These are phyloP conservation scores for Heterobasidion irregulare DNA, from an alignment of 1,284 basidiomycete genomes.

Conservation along the genomic window DNA sequence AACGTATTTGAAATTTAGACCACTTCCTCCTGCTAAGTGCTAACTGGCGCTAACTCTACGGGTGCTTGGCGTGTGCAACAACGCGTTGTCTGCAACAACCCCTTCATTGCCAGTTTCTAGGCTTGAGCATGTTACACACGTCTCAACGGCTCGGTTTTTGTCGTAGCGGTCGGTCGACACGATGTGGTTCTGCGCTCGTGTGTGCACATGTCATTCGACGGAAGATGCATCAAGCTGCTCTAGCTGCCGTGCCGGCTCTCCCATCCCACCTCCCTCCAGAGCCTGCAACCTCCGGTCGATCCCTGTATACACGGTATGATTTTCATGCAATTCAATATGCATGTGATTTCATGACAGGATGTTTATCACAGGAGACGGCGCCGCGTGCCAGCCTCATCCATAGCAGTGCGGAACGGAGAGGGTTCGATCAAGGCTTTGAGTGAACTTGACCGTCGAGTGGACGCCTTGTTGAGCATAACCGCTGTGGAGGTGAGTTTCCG, in stretches of 20 bases:
- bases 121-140: conserved; percentile 21
- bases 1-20: too few species aligned
- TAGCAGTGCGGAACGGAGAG: neutral
- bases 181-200: neutral
- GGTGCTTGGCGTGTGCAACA: too few species aligned
- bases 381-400: neutral
- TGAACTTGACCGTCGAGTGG: conserved; percentile 31
- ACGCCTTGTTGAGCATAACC: conserved; percentile 28
- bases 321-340: neutral
- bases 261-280: neutral
- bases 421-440: neutral
- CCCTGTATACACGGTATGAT: conserved; percentile 2
- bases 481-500: conserved; percentile 4
- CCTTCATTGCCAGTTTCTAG: conserved; percentile 13
- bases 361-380: conserved; percentile 1
- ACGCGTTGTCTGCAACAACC: too few species aligned
- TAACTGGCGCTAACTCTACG: too few species aligned
- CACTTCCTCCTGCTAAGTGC: too few species aligned
- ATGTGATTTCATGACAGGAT: neutral
- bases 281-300: neutral
- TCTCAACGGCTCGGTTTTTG: conserved; percentile 4
- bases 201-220: neutral
- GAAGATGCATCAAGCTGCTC: conserved; percentile 6
- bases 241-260: conserved; percentile 1
- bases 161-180: neutral